Percentiles rank a stretch among this genome's conserved stretches.
phyloP scores from a whole-genome alignment of 768 basidiomycete species.

The Mycena belliarum region DNA sequence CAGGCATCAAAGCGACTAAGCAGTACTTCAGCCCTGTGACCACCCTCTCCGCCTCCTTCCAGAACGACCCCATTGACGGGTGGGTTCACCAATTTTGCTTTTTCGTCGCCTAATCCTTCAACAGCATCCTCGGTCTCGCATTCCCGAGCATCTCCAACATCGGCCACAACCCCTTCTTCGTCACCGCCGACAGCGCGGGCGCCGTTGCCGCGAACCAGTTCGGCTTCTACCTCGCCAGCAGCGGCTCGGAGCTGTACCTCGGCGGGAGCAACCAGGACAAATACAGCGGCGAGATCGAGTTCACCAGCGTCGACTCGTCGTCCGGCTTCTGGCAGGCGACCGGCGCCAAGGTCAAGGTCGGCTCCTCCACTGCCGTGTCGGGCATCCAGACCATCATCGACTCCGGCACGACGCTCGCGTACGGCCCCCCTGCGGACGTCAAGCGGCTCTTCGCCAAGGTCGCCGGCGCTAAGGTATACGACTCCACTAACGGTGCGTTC shows the following conservation, averaged over 20 bases:
- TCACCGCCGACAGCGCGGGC: conserved; percentile 39
- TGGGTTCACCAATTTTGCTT: conserved; percentile 1
- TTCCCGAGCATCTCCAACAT: conserved; percentile 37
- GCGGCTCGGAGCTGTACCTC: conserved; percentile 49
- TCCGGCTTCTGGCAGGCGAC: conserved; percentile 31
- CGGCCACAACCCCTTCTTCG: conserved; percentile 36
- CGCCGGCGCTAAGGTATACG: conserved; percentile 24
- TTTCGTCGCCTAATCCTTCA: background rate
- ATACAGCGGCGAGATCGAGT: conserved; percentile 46
- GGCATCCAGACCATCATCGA: conserved; percentile 33
- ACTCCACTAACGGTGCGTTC: conserved; percentile 17
- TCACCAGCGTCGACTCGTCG: conserved; percentile 25
- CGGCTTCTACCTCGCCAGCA: conserved; percentile 43
- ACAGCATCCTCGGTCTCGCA: conserved; percentile 34
- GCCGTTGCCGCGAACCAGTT: conserved; percentile 37
- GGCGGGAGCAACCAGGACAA: conserved; percentile 49
- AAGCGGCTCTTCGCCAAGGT: conserved; percentile 26
- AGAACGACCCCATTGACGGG: conserved; percentile 16
- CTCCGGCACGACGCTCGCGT: conserved; percentile 37
- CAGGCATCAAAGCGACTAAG: conserved; percentile 18
- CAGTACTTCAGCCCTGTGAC: conserved; percentile 38
- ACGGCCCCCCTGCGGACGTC: conserved; percentile 28
- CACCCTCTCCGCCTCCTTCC: conserved; percentile 31
- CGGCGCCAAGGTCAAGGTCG: conserved; percentile 18
- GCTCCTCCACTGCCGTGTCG: conserved; percentile 6